phyloP scores from a whole-genome alignment of 805 yeast genomes.

The Sporopachydermia lactativora region DNA sequence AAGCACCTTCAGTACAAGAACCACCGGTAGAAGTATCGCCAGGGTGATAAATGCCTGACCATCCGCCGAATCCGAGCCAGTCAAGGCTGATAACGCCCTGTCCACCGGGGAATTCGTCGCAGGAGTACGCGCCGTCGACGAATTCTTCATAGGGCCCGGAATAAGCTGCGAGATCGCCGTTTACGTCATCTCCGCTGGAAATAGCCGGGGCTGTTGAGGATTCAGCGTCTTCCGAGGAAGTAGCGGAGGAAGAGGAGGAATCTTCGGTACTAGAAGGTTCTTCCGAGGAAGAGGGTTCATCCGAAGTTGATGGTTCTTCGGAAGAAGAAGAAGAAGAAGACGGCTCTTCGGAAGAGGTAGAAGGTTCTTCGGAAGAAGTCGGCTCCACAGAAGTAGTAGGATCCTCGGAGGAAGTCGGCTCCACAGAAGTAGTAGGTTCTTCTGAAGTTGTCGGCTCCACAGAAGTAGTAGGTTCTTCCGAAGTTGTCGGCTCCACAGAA shows the following conservation, averaged over 20 bases:
- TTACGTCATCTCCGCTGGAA: constrained; percentile 14
- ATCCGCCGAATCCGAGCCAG: constrained; percentile 69
- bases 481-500: constrained; percentile 8
- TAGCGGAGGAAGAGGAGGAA: constrained; percentile 20
- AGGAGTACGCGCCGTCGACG: constrained; percentile 55
- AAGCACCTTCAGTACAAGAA: constrained; percentile 73
- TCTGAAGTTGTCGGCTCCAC: constrained; percentile 6
- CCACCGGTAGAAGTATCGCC: constrained; percentile 46
- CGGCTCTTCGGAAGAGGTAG: constrained; percentile 16
- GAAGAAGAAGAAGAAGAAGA: constrained; percentile 17
- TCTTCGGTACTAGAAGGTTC: constrained; percentile 15
- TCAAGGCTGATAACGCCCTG: constrained; percentile 71
- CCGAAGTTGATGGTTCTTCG: constrained; percentile 9
- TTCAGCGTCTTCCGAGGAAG: constrained; percentile 14
- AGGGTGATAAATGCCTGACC: constrained; percentile 52
- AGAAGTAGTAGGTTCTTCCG: constrained; percentile 13
- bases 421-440: constrained; percentile 2
- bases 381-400: constrained; percentile 8
- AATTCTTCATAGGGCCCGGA: constrained; percentile 45
- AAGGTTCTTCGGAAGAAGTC: constrained; percentile 13
- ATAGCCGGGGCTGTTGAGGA: constrained; percentile 19
- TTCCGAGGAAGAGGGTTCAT: constrained; percentile 6
- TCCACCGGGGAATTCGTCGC: constrained; percentile 64
- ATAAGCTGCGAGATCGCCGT: constrained; percentile 48
- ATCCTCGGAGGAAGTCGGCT: constrained; percentile 1